phyloP scores from a whole-genome alignment of 2,329 filamentous ascomycete species.

The Colletotrichum navitas region DNA sequence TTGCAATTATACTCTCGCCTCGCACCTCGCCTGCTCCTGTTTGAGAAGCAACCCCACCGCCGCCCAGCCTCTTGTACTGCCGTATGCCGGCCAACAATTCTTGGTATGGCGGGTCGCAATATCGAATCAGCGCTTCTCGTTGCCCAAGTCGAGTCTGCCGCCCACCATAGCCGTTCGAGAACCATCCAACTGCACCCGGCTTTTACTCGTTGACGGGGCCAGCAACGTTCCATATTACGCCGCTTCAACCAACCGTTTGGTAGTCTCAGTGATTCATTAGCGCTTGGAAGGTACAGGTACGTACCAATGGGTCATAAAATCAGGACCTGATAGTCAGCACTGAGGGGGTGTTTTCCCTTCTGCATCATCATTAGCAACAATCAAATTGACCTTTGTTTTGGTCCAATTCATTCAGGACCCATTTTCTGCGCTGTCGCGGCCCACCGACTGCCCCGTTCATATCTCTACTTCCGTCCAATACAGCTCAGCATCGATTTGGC shows the following conservation, averaged over 20 bases:
- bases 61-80: slow-evolving; percentile 31
- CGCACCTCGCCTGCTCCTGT: neutral
- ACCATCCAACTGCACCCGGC: slow-evolving; percentile 3
- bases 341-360: too few relatives aligned
- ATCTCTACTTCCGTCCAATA: slow-evolving; percentile 27
- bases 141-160: neutral
- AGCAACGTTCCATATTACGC: slow-evolving; percentile 18
- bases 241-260: slow-evolving; percentile 9
- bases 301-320: too few relatives aligned
- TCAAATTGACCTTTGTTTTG: too few relatives aligned
- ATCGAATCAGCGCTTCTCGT: slow-evolving; percentile 13
- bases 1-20: neutral
- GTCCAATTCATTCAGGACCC: too few relatives aligned
- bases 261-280: slow-evolving; percentile 19
- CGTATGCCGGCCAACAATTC: slow-evolving; percentile 30
- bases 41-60: slow-evolving; percentile 4
- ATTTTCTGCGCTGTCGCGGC: slow-evolving; percentile 8
- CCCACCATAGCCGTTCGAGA: neutral
- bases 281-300: too few relatives aligned
- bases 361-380: too few relatives aligned
- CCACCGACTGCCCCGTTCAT: slow-evolving; percentile 13
- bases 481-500: neutral
- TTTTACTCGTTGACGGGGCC: slow-evolving; percentile 11
- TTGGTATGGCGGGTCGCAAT: slow-evolving; percentile 6
- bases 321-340: too few relatives aligned